Evolutionary conservation across 2,329 filamentous ascomycete species (phyloP).

Genomic region (Plectosphaerella cucumerina): DNA sequence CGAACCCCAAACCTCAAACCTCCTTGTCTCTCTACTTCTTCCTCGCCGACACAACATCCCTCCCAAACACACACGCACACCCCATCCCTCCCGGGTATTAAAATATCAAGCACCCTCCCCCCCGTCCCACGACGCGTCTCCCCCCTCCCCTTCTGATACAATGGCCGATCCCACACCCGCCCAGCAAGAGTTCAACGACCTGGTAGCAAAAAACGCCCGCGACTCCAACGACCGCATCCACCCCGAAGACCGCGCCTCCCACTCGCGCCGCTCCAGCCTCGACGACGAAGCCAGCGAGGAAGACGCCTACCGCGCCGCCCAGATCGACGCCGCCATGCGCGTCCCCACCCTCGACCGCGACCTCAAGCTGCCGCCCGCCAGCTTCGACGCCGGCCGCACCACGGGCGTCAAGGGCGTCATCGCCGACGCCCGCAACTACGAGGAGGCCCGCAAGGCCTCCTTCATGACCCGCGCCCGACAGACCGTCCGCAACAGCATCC

Average conservation of each 20-base stretch:
- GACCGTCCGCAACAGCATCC: slow-evolving; percentile 48
- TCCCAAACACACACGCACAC: slow-evolving; percentile 4
- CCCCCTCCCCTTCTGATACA: slow-evolving; percentile 23
- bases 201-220: slow-evolving; percentile 53
- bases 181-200: slow-evolving; percentile 63
- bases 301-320: slow-evolving; percentile 45
- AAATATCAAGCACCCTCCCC: slow-evolving; percentile 25
- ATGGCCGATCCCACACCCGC: slow-evolving; percentile 56
- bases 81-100: slow-evolving; percentile 19
- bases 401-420: slow-evolving; percentile 87
- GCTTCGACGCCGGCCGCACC: slow-evolving; percentile 64
- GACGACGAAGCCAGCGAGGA: slow-evolving; percentile 48
- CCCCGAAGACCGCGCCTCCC: slow-evolving; percentile 54
- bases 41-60: slow-evolving; percentile 6
- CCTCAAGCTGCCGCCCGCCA: slow-evolving; percentile 57
- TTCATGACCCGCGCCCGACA: slow-evolving; percentile 49
- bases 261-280: slow-evolving; percentile 21
- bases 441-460: slow-evolving; percentile 57
- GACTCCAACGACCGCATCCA: slow-evolving; percentile 40
- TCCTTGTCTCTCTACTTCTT: slow-evolving; percentile 4
- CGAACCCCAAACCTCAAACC: slow-evolving; percentile 5
- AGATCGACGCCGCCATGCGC: slow-evolving; percentile 63
- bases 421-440: slow-evolving; percentile 74
- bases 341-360: slow-evolving; percentile 53
- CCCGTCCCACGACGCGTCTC: slow-evolving; percentile 4